A percentile compares a stretch with the other conserved stretches of the same genome.
These are phyloP conservation scores for Rhytidiadelphus loreus DNA, from an alignment of 225 moss, liverwort and hornwort species.

Conservation along the genomic window DNA sequence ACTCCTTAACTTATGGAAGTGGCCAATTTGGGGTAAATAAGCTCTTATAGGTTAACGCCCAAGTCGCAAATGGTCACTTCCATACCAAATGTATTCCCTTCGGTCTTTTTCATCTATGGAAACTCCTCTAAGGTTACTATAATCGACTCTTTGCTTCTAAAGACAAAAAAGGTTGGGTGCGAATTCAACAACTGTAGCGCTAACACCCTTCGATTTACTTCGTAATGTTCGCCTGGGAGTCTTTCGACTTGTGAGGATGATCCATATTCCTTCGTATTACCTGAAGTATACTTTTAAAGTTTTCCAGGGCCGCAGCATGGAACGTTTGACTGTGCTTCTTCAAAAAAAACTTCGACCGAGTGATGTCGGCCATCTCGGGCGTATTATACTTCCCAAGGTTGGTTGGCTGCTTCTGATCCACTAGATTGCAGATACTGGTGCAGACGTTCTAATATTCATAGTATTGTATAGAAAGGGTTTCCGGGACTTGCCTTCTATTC, in stretches of 20 bases:
- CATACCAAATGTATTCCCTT: neutral
- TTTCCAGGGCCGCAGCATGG: slow-evolving; percentile 20
- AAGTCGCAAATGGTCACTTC: neutral
- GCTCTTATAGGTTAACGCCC: neutral
- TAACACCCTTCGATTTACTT: neutral
- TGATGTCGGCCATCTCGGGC: slow-evolving; percentile 41
- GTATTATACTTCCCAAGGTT: slow-evolving; percentile 48
- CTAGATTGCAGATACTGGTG: neutral
- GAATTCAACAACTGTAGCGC: neutral
- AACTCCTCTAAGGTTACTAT: neutral
- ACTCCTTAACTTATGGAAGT: neutral
- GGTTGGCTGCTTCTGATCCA: neutral
- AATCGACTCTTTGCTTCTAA: neutral
- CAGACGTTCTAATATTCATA: neutral
- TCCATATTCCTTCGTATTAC: neutral
- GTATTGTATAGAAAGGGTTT: neutral
- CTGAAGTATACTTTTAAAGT: neutral
- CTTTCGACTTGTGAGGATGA: neutral
- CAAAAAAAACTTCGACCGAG: slow-evolving; percentile 36
- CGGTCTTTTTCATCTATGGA: too few species aligned
- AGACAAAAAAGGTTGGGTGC: neutral
- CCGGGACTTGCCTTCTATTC: neutral
- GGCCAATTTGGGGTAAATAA: neutral
- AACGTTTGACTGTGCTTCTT: slow-evolving; percentile 17
- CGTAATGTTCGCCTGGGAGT: neutral